phyloP scores from a whole-genome alignment of 1,284 basidiomycete species.

The Taiwanofungus camphoratus region DNA sequence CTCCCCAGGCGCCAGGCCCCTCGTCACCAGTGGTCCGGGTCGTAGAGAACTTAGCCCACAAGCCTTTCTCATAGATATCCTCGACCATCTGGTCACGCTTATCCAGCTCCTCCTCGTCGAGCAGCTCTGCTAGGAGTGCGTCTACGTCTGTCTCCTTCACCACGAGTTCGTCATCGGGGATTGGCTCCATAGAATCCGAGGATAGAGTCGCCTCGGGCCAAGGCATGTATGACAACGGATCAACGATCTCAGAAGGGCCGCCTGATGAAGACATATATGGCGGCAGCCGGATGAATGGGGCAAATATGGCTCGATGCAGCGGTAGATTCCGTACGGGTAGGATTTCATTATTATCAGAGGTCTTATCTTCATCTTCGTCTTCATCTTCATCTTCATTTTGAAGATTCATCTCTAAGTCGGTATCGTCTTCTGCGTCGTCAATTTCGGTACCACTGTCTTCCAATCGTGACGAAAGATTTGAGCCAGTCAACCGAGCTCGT shows the following conservation, averaged over 20 bases:
- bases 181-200: constrained; percentile 3
- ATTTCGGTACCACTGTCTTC: background rate
- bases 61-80: constrained; percentile 20
- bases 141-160: constrained; percentile 38
- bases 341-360: constrained; percentile 10
- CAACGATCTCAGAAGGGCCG: constrained; percentile 1
- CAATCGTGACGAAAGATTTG: background rate
- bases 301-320: constrained; percentile 20
- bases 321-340: background rate
- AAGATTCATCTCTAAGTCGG: no score
- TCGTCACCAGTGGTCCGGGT: background rate
- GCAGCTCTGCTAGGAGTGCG: constrained; percentile 36
- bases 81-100: constrained; percentile 29
- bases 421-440: background rate
- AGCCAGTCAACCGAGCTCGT: background rate
- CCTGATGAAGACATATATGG: constrained; percentile 3
- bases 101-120: constrained; percentile 44
- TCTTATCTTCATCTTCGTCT: background rate
- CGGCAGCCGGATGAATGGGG: constrained; percentile 23
- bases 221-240: constrained; percentile 17
- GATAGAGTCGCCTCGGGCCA: constrained; percentile 16
- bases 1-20: background rate
- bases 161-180: constrained; percentile 29
- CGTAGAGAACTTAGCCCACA: constrained; percentile 24
- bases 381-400: background rate